Base-by-base conservation (phyloP, 2,329 filamentous ascomycete genomes). In the Colletotrichum spinosum region DNA sequence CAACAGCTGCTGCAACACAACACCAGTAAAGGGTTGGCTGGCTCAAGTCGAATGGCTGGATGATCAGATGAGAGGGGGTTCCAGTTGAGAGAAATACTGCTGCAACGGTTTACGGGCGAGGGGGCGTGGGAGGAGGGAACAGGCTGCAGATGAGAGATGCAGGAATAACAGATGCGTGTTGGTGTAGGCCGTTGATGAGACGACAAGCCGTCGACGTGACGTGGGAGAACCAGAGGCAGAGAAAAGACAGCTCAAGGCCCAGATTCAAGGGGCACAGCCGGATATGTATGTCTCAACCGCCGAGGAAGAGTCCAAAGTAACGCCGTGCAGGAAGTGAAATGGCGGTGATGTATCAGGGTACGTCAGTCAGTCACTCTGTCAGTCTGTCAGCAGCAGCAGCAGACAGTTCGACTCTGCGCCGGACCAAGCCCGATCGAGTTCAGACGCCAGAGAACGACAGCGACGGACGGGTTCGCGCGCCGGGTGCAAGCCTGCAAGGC, bases 161-260 rank as follows among this genome's bases (percentile, higher is more conserved):
- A 53, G 35, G 33, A 55, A 25, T 41, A 38, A 25, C 25, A 44
- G 39, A 25, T 9, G 48, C 13, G 50, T 37, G 61, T 37, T 13
- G 42, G 57, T 60, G 61, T 53, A 38, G 41, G 56, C 44, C 39
- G 45, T 56, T 39, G 45, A 65, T 61, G 52, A 61, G 62, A 62
- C 52, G 46, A 62, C 57, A 65, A 65, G 51, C 62, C 57, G 62
- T 57, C 62, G 57, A 65, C 49, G 57, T 56, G 55, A 44, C 35
- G 6, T 25, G n/a, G 8, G 10, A 33, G 10, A 35, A 12, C 13
- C 50, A 55, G 44, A 35, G 46, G 9, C 42, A 49, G 51, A 25
- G 50, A 37, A 49, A 17, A 39, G 50, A 49, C 17, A 17, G 17
- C 17, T 17, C 17, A 2, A 17, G 38, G 51, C 55, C 41, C 12